Evolutionary conservation across 2,329 filamentous ascomycete species (phyloP), one percentile per base, ranked within the genome.

Genomic region (Neofusicoccum ribis): DNA sequence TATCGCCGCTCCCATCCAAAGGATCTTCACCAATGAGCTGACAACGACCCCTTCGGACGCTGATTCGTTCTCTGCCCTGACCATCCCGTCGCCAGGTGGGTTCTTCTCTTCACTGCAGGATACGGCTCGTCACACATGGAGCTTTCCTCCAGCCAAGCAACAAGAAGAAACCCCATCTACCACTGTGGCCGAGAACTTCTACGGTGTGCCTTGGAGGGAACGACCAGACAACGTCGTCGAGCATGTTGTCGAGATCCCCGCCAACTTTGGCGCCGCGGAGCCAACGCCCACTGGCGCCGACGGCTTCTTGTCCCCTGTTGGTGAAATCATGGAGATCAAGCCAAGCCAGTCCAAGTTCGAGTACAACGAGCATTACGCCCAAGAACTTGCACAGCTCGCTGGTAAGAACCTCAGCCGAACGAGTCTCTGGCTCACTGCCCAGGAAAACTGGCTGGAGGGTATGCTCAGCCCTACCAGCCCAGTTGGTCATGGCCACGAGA

Each of bases 161-260:
- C 43, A 36, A 6, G 77, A 78, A 11, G 75, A 76, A 3, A 87
- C 88, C 0, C 93, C 93, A 1, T 94, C 92, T 0, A 97, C 94
- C 1, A 92, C 92, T 36, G 93, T 90, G n/a, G 94, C 94, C 9
- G 92, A 97, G 75, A 88, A 90, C 68, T 98, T 97, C 73, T 98
- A 98, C 79, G 89, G 90, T 68, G 85, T 90, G 34, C 93, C 93
- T 3, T 97, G 93, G 89, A 84, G 63, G 9, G 54, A 64, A 17
- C 36, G 60, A 15, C 56, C 56, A 3, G 60, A 62, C 39, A 46
- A 56, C 17, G 60, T 66, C 37, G 50, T 63, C 9, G 65, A 66
- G 50, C 64, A 66, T 15, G 60, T 66, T 31, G 64, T 66, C 20
- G 65, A 66, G 47, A 44, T 66, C 20, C 52, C 51, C 9, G 65